These are phyloP conservation scores for Amylostereum chailletii DNA, from an alignment of 1,284 basidiomycete species.

Conservation along the genomic window DNA sequence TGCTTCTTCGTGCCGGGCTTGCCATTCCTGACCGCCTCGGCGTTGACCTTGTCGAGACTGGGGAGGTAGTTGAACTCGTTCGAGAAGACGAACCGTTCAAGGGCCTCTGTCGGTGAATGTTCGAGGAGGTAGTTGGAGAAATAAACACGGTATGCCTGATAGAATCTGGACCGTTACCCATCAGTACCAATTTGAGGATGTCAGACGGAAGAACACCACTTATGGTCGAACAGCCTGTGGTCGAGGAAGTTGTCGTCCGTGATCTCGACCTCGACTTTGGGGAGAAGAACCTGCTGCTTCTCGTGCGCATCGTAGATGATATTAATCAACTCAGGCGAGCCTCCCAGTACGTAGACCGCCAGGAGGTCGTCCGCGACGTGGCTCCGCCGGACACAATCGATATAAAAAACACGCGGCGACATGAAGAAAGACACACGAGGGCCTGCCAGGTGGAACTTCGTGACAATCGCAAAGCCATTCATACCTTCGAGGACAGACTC, in stretches of 20 bases:
- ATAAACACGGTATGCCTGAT: neutral
- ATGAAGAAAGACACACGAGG: too few relatives aligned
- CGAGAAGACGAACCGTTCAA: constrained; percentile 22
- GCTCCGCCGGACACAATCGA: constrained; percentile 17
- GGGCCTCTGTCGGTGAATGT: constrained; percentile 5
- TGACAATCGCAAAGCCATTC: too few relatives aligned
- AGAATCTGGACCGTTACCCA: constrained; percentile 4
- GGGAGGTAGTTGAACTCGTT: constrained; percentile 17
- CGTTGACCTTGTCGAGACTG: neutral
- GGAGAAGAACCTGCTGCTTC: constrained; percentile 29
- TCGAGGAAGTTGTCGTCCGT: constrained; percentile 35
- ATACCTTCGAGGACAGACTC: too few relatives aligned
- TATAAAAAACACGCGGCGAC: too few relatives aligned
- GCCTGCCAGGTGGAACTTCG: too few relatives aligned
- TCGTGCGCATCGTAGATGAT: constrained; percentile 34
- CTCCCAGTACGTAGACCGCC: constrained; percentile 45
- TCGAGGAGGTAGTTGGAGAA: neutral
- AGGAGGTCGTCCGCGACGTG: constrained; percentile 43
- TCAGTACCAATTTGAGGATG: too few relatives aligned
- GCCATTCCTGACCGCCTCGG: neutral
- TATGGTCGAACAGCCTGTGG: constrained; percentile 16
- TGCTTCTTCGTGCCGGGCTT: constrained; percentile 1
- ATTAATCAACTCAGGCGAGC: constrained; percentile 28
- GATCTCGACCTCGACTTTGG: constrained; percentile 31
- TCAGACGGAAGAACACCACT: too few relatives aligned